phyloP scores from a whole-genome alignment of 179 eudicot genomes.

The Vitellaria paradoxa region DNA sequence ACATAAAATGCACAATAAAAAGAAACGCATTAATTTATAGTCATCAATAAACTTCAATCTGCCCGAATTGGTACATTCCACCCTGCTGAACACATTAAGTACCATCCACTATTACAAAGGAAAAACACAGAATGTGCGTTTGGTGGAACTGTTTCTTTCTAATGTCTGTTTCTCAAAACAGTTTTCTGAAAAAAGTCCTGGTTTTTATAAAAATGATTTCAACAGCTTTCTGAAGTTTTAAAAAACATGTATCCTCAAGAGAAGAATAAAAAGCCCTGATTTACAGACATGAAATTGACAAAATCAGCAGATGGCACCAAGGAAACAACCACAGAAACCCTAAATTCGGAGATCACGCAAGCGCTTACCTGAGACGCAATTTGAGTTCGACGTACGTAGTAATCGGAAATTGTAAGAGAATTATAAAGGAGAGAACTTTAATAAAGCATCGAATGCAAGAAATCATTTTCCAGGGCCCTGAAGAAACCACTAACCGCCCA shows the following conservation, averaged over 20 bases:
- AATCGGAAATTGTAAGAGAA: not conserved
- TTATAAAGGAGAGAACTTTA: not conserved
- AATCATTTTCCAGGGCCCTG: too few relatives aligned
- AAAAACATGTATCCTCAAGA: too few relatives aligned
- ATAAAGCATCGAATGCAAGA: too few relatives aligned
- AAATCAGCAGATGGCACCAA: not conserved
- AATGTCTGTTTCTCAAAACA: not conserved
- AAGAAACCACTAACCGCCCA: too few relatives aligned
- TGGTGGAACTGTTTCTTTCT: not conserved
- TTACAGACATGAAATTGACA: not conserved
- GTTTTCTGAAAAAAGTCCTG: too few relatives aligned
- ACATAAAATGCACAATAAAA: not conserved
- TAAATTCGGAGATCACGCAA: not conserved
- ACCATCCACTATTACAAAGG: not conserved
- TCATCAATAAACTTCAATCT: not conserved
- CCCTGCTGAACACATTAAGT: not conserved
- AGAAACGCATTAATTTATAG: not conserved
- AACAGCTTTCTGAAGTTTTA: not conserved
- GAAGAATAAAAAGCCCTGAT: not conserved
- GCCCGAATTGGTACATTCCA: not conserved
- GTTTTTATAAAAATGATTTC: too few relatives aligned
- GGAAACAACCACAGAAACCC: not conserved
- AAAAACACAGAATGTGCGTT: too few relatives aligned
- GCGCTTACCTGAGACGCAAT: slow-evolving; percentile 6
- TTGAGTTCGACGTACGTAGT: not conserved